Percentiles rank a stretch among this genome's conserved stretches.
phyloP scores from a whole-genome alignment of 73 alveolate genomes.

The Tetrahymena malaccensis region DNA sequence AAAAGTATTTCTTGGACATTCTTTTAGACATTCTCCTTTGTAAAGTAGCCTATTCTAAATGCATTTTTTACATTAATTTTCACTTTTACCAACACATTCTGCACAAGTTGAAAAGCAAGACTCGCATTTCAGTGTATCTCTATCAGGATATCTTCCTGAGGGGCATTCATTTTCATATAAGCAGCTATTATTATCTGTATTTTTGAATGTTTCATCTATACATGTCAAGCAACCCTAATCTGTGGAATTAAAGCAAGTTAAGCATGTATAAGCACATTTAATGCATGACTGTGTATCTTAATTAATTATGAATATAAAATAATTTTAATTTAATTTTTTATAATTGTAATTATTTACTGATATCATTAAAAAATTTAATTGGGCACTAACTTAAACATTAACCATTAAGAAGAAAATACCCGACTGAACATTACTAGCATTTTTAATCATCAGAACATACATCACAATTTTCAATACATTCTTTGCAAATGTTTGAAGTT shows the following conservation, averaged over 20 bases:
- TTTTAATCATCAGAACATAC: not conserved
- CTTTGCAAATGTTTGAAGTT: not conserved
- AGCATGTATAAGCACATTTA: conserved; percentile 9
- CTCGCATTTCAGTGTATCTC: not conserved
- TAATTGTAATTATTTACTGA: not conserved
- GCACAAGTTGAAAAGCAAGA: conserved; percentile 2
- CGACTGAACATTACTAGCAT: not conserved
- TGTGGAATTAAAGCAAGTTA: not conserved
- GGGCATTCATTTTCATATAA: not conserved
- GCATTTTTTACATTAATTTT: not conserved
- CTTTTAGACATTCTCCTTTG: not conserved
- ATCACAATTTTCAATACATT: not conserved
- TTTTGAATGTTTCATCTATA: not conserved
- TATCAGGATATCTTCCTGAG: not conserved
- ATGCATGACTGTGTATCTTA: not conserved
- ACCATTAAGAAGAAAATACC: not conserved
- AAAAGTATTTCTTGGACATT: not conserved
- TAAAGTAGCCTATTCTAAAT: not conserved
- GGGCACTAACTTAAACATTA: not conserved
- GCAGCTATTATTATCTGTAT: not conserved
- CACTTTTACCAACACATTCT: not conserved
- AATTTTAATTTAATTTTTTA: no score
- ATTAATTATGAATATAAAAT: no score
- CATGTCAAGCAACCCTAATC: conserved; percentile 1
- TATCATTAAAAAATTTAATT: not conserved